A percentile compares a stretch with the other conserved stretches of the same genome.
Conservation (phyloP, 331 rosid species). For the Saraca asoca region DNA sequence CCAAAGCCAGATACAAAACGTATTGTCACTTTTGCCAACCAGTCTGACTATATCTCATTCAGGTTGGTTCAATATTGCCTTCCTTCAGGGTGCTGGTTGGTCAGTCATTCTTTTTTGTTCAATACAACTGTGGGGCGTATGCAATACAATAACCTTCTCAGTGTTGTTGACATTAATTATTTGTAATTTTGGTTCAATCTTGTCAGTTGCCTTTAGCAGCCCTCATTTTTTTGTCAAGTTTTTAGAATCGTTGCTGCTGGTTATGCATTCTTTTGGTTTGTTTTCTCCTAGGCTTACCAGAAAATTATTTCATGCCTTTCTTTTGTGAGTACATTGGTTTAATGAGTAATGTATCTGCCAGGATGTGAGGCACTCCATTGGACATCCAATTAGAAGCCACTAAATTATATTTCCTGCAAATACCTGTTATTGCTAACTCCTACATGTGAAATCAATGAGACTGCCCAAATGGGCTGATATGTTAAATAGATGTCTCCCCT, state of each 20-base stretch:
- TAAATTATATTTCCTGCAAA: too few relatives aligned
- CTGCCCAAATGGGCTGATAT: neutral
- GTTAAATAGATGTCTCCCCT: neutral
- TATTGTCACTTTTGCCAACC: constrained; percentile 73
- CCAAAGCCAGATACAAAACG: constrained; percentile 94
- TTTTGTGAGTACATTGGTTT: neutral
- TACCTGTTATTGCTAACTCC: too few relatives aligned
- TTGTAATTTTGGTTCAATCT: neutral
- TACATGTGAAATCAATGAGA: neutral
- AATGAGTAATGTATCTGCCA: neutral
- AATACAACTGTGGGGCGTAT: neutral
- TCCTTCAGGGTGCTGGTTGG: neutral
- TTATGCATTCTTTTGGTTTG: too few relatives aligned
- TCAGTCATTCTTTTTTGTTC: neutral
- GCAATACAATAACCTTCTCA: neutral
- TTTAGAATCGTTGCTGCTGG: too few relatives aligned
- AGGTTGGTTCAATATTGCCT: constrained; percentile 52
- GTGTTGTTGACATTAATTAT: too few relatives aligned
- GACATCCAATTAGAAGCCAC: neutral
- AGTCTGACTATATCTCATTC: constrained; percentile 81
- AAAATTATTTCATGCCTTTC: neutral
- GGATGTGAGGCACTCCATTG: neutral
- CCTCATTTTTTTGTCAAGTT: neutral
- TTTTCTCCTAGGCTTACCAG: too few relatives aligned
- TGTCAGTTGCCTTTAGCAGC: neutral